Evolutionary conservation across 495 filamentous ascomycete species (phyloP).

Genomic region (Talaromyces proteolyticus): DNA sequence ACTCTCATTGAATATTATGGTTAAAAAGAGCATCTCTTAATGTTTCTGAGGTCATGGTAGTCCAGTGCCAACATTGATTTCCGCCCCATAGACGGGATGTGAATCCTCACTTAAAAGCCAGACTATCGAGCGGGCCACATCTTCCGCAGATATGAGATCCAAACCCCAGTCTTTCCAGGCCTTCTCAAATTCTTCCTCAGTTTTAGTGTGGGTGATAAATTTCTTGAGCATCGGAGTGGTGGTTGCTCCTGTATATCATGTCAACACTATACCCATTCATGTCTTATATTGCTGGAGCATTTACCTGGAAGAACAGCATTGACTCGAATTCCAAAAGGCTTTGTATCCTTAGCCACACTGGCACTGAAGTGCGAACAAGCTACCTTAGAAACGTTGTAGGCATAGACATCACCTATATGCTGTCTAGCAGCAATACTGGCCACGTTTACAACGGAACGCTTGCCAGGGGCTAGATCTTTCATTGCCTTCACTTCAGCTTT

Average conservation of each 20-base stretch:
- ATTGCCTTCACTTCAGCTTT: neutral
- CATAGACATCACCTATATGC: neutral
- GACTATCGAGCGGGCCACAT: neutral
- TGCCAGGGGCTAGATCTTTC: neutral
- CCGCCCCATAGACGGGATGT: neutral
- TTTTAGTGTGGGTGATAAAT: neutral
- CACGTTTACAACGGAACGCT: neutral
- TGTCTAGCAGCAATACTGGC: neutral
- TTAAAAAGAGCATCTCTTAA: too few relatives aligned
- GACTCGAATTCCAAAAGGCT: neutral
- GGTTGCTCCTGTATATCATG: too few relatives aligned
- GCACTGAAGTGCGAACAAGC: neutral
- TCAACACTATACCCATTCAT: neutral
- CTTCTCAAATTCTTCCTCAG: too few relatives aligned
- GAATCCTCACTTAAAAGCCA: neutral
- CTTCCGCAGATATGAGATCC: neutral
- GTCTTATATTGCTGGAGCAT: neutral
- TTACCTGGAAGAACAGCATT: neutral
- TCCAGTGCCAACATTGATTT: neutral
- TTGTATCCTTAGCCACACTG: neutral
- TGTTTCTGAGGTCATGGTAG: too few relatives aligned
- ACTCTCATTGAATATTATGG: too few relatives aligned
- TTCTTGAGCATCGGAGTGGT: neutral
- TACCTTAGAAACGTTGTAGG: neutral
- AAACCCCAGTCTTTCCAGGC: neutral